Evolutionary conservation across 1,284 basidiomycete genomes (phyloP).

Genomic region (Jaminaea rosea): DNA sequence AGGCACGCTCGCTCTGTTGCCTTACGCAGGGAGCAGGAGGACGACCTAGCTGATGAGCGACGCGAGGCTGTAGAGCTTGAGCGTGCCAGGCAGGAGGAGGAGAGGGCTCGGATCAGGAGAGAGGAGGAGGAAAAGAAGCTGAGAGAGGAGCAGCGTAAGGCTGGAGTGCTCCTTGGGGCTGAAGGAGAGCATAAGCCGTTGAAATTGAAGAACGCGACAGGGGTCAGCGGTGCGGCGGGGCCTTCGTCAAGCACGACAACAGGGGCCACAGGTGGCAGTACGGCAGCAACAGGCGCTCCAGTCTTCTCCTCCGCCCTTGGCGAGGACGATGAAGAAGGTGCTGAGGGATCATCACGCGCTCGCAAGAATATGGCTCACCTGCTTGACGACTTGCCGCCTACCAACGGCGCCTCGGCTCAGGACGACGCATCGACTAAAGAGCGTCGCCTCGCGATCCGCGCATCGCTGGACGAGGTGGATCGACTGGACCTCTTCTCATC

Average conservation of each 20-base stretch:
- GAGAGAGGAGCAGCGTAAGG: slow-evolving; percentile 25
- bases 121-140: slow-evolving; percentile 35
- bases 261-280: not conserved
- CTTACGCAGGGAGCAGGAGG: slow-evolving; percentile 22
- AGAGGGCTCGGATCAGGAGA: no score
- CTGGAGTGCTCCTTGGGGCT: slow-evolving; percentile 29
- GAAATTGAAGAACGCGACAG: slow-evolving; percentile 22
- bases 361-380: not conserved
- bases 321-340: not conserved
- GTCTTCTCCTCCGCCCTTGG: no score
- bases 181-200: slow-evolving; percentile 24
- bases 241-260: not conserved
- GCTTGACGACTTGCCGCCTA: slow-evolving; percentile 9
- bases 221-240: not conserved
- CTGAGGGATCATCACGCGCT: not conserved
- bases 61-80: slow-evolving; percentile 28
- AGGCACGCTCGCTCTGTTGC: slow-evolving; percentile 18
- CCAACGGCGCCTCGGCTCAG: slow-evolving; percentile 7
- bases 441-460: not conserved
- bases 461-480: not conserved
- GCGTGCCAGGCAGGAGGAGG: slow-evolving; percentile 30
- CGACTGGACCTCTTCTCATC: not conserved
- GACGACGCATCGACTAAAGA: slow-evolving; percentile 10
- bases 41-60: slow-evolving; percentile 17
- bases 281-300: not conserved